Conservation (phyloP, 2,329 filamentous ascomycete species). For the Venturia oleaginea region DNA sequence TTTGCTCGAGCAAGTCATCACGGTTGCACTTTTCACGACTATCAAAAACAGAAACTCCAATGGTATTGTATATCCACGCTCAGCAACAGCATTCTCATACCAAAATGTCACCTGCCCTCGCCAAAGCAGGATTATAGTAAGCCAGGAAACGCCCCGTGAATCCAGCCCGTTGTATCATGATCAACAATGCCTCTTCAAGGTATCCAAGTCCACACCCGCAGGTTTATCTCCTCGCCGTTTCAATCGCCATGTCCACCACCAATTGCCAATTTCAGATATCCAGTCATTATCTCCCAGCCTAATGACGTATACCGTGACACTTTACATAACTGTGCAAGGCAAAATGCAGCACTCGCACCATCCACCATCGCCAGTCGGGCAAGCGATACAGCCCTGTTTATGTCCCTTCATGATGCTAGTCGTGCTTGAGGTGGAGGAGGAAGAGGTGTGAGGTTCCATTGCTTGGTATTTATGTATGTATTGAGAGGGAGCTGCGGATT, state of each 20-base stretch:
- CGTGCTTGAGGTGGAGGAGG: conserved; percentile 7
- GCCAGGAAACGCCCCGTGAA: background rate
- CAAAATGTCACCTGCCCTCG: background rate
- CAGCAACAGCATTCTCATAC: background rate
- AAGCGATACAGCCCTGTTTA: conserved; percentile 13
- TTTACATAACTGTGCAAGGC: conserved; percentile 11
- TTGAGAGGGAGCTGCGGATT: background rate
- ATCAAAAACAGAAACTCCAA: background rate
- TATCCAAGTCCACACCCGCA: background rate
- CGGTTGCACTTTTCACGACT: no score
- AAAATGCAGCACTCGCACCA: conserved; percentile 13
- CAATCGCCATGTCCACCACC: background rate
- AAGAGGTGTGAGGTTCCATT: conserved; percentile 11
- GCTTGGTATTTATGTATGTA: background rate
- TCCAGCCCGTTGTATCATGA: background rate
- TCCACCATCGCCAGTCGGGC: conserved; percentile 12
- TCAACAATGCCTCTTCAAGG: background rate
- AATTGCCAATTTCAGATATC: background rate
- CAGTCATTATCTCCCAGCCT: background rate
- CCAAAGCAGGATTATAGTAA: background rate
- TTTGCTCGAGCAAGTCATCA: no score
- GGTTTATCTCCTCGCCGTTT: background rate
- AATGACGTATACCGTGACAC: no score
- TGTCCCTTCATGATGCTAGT: conserved; percentile 10
- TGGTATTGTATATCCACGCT: conserved; percentile 4